Base-by-base conservation (phyloP, 805 yeast species). In the Cyberlindnera americana region DNA sequence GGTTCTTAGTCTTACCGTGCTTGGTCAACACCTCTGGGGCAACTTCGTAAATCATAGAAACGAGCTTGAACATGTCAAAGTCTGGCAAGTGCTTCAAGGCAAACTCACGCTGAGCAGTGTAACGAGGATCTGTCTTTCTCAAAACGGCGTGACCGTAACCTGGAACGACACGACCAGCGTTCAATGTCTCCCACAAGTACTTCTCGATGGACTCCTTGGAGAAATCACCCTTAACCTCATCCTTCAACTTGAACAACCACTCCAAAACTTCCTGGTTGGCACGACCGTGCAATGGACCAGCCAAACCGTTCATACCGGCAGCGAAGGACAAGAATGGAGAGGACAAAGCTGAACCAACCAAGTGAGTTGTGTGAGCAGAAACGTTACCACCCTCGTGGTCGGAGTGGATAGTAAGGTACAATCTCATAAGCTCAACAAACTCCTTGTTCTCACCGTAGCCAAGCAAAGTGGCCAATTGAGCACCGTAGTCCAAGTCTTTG, bases 361-460 rank as follows among this genome's bases (percentile, higher is more conserved):
- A 69, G 66, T 84, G 91, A 43, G 93, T 83, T 50, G 93, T 79
- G 69, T 83, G 93, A 35, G 93, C 93, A 47, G 88, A 80, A 46
- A 83, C 93, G 61, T 83, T 83, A 65, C 93, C 93, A 69, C 93
- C 95, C 72, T 84, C 95, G 70, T 84, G 95, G 63, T 84, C 95
- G 40, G 88, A 77, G 72, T 84, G 95, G 60, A 84, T 79, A 46
- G 91, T 78, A 59, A 83, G 65, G 73, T 84, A 84, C 52, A 85
- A 70, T 69, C 95, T 79, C 79, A 84, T 77, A 56, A 85, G 73
- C 64, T 84, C 90, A 43, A 78, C 75, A 60, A 84, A 84, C 61
- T 82, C 88, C 52, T 71, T 70, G 67, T 79, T 77, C 43, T 66
- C 65, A 51, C 81, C 78, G 61, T 61, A 72, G 53, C 78, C 76